phyloP scores from a whole-genome alignment of 1,284 basidiomycete species.

The Ceratobasidium theobromae region DNA sequence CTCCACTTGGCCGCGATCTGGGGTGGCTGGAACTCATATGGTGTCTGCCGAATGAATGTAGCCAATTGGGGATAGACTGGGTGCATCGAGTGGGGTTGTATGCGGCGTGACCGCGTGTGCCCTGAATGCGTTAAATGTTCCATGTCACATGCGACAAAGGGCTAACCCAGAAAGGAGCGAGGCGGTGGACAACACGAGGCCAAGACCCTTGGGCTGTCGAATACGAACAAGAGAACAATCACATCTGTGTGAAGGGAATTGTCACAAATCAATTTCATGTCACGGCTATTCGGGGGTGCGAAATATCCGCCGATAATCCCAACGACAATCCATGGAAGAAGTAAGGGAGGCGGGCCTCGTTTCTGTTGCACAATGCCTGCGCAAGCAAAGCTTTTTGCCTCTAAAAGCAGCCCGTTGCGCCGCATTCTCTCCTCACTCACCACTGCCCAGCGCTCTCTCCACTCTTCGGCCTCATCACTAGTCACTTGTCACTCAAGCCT shows the following conservation, averaged over 20 bases:
- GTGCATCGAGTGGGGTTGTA: neutral
- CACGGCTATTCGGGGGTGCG: neutral
- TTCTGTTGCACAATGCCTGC: conserved; percentile 24
- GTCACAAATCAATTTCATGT: neutral
- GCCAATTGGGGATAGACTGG: neutral
- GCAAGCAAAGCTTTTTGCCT: conserved; percentile 32
- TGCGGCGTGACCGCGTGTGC: conserved; percentile 19
- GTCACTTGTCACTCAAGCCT: conserved; percentile 15
- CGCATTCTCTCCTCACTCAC: conserved; percentile 28
- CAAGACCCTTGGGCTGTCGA: neutral
- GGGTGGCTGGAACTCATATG: neutral
- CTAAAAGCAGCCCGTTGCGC: conserved; percentile 29
- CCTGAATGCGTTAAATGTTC: neutral
- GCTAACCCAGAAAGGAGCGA: neutral
- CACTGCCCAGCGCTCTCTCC: conserved; percentile 23
- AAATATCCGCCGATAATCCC: neutral
- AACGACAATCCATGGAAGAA: conserved; percentile 8
- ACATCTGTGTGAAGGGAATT: neutral
- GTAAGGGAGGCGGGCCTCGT: conserved; percentile 20
- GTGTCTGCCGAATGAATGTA: neutral
- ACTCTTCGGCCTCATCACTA: conserved; percentile 27
- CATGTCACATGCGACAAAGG: conserved; percentile 10
- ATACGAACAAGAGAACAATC: conserved; percentile 1
- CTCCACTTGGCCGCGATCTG: neutral
- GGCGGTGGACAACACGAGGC: neutral